Evolutionary conservation across 2,329 filamentous ascomycete species (phyloP).

Genomic region (Sclerotinia glacialis): DNA sequence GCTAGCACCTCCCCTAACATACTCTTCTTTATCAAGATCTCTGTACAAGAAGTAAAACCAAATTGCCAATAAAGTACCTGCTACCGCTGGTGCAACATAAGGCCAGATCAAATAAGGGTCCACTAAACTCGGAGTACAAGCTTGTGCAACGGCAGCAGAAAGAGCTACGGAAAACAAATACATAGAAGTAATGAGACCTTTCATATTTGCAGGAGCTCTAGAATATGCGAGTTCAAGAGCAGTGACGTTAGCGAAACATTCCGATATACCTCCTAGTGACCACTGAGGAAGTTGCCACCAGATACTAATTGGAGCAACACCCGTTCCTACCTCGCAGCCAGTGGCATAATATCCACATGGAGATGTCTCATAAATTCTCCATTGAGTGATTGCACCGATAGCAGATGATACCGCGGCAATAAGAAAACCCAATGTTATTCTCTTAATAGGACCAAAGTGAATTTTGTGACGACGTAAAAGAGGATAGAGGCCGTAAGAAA

Average conservation of each 20-base stretch:
- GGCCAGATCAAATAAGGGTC: constrained; percentile 70
- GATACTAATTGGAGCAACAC: constrained; percentile 30
- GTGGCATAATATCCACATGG: constrained; percentile 51
- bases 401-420: constrained; percentile 59
- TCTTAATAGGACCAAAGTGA: constrained; percentile 70
- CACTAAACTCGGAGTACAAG: constrained; percentile 35
- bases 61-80: constrained; percentile 58
- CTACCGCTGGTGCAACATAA: constrained; percentile 61
- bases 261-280: constrained; percentile 50
- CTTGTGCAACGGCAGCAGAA: constrained; percentile 26
- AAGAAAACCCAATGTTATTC: constrained; percentile 68
- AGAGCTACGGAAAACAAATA: constrained; percentile 70
- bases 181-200: constrained; percentile 66
- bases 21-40: constrained; percentile 60
- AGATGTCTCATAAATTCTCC: constrained; percentile 61
- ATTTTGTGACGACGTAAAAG: constrained; percentile 60
- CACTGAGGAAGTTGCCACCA: constrained; percentile 43
- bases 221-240: constrained; percentile 74
- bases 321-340: constrained; percentile 27
- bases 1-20: constrained; percentile 17
- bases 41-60: constrained; percentile 68
- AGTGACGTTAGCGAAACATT: constrained; percentile 56
- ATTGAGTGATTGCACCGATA: constrained; percentile 54
- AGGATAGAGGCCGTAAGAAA: constrained; percentile 67
- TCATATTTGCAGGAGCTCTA: constrained; percentile 77